Percentiles rank a stretch among this genome's conserved stretches.
These are phyloP conservation scores for Sugiyamaella qingdaonensis DNA, from an alignment of 805 yeast species.

Conservation along the genomic window DNA sequence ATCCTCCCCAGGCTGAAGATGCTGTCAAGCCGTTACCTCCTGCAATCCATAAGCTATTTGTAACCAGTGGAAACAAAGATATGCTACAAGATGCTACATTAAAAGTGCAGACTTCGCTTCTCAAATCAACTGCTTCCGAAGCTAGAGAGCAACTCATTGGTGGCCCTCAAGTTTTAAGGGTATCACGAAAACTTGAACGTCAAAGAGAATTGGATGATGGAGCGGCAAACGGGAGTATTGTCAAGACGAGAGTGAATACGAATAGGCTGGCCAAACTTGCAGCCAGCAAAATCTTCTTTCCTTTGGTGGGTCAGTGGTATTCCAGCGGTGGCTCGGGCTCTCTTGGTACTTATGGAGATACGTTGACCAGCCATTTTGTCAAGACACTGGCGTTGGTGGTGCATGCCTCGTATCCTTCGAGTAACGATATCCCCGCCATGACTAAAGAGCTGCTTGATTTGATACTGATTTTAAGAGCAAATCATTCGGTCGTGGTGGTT, in stretches of 20 bases:
- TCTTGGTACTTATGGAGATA: conserved; percentile 51
- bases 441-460: conserved; percentile 44
- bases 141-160: conserved; percentile 24
- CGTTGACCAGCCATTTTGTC: conserved; percentile 55
- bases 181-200: conserved; percentile 26
- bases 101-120: conserved; percentile 23
- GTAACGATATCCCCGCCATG: conserved; percentile 52
- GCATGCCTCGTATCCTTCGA: conserved; percentile 55
- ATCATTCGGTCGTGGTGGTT: conserved; percentile 18
- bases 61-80: conserved; percentile 14
- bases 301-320: conserved; percentile 49
- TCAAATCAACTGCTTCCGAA: conserved; percentile 21
- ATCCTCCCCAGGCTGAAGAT: conserved; percentile 44
- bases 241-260: background rate
- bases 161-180: conserved; percentile 29
- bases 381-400: conserved; percentile 55
- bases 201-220: conserved; percentile 7
- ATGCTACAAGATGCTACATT: conserved; percentile 26
- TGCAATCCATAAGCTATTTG: conserved; percentile 7
- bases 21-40: conserved; percentile 4
- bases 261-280: conserved; percentile 43
- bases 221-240: background rate
- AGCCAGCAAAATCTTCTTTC: conserved; percentile 46
- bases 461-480: conserved; percentile 11
- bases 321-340: conserved; percentile 40